Percentiles rank a stretch among this genome's conserved stretches.
phyloP scores from a whole-genome alignment of 805 yeast genomes.

The Clavispora asparagi region DNA sequence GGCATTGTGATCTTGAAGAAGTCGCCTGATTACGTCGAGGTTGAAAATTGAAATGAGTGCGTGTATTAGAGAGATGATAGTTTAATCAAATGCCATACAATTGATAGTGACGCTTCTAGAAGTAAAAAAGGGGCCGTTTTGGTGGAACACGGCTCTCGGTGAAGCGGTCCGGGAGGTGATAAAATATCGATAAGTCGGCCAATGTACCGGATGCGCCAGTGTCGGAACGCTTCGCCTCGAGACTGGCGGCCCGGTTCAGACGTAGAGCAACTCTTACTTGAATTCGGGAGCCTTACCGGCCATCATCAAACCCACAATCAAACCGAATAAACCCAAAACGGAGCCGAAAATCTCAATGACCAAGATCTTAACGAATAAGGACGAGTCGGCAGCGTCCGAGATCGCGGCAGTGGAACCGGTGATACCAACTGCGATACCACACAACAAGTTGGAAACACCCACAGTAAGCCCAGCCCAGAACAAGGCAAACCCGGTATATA shows the following conservation, averaged over 20 bases:
- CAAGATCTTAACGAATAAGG: constrained; percentile 89
- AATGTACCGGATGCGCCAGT: too few species aligned
- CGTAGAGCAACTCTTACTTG: constrained; percentile 30
- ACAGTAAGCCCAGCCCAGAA: constrained; percentile 99
- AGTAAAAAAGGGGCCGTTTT: neutral
- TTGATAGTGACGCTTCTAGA: neutral
- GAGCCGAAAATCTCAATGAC: constrained; percentile 98
- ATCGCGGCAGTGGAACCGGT: constrained; percentile 99
- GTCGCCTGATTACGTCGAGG: constrained; percentile 56
- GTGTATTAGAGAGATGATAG: neutral
- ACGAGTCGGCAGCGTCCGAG: constrained; percentile 94
- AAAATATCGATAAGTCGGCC: neutral
- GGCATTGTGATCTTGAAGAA: constrained; percentile 91
- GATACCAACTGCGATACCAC: constrained; percentile 96
- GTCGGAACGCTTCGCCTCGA: too few species aligned
- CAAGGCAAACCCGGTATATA: constrained; percentile 90
- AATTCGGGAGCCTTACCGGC: constrained; percentile 93
- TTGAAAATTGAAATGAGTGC: neutral
- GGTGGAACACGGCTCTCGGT: neutral
- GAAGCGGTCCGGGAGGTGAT: neutral
- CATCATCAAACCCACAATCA: constrained; percentile 95
- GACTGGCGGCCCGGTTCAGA: neutral
- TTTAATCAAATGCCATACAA: constrained; percentile 1
- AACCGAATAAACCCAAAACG: constrained; percentile 90
- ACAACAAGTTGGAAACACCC: constrained; percentile 85